Conservation (phyloP, 73 alveolate genomes). For the Paramecium pentaurelia region DNA sequence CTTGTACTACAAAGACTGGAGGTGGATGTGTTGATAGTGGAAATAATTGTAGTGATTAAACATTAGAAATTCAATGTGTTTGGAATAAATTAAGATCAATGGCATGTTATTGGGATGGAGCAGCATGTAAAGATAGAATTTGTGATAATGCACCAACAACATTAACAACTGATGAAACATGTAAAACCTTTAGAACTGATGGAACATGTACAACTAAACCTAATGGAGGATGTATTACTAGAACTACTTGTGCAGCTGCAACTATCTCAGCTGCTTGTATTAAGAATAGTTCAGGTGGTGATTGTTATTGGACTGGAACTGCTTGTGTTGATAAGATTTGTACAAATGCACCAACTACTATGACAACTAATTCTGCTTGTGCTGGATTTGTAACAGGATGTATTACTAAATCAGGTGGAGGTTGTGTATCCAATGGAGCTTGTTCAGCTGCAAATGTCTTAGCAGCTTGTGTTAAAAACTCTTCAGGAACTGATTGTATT, state of each 20-base stretch:
- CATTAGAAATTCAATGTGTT: not conserved
- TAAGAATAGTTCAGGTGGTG: not conserved
- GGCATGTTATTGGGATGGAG: not conserved
- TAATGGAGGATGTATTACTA: conserved; percentile 17
- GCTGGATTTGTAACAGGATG: not conserved
- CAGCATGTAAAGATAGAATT: not conserved
- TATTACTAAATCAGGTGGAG: conserved; percentile 4
- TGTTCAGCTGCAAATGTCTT: not conserved
- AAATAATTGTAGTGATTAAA: not conserved
- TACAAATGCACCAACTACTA: conserved; percentile 36
- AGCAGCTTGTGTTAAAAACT: not conserved
- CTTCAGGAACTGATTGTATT: not conserved
- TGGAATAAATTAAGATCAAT: not conserved
- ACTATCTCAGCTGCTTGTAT: not conserved
- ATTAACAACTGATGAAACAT: not conserved
- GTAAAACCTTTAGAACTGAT: not conserved
- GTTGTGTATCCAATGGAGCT: not conserved
- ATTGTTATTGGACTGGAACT: conserved; percentile 23
- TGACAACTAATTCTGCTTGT: conserved; percentile 27
- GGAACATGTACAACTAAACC: conserved; percentile 5
- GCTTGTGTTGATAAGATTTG: conserved; percentile 17
- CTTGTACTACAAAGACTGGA: not conserved
- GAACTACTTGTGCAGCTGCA: not conserved
- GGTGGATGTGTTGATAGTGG: conserved; percentile 25
- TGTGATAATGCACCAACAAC: not conserved